Conservation (phyloP, 169 alveolate genomes). For the Nephromyces sp. region DNA sequence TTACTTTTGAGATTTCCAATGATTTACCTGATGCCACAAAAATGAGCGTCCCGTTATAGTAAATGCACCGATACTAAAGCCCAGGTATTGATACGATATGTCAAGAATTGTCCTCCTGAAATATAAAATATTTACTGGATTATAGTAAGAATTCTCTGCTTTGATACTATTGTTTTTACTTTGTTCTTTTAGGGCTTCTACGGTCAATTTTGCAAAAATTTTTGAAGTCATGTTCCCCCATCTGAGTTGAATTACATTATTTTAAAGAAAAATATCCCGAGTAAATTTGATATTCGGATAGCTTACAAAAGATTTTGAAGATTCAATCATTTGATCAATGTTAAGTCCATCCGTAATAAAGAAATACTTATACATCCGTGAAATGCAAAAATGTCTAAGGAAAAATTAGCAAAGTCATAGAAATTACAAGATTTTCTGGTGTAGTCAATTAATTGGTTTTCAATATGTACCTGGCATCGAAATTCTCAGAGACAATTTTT, state of each 20-base stretch:
- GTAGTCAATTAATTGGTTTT: background rate
- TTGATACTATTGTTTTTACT: background rate
- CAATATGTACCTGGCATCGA: conserved; percentile 63
- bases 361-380: conserved; percentile 72
- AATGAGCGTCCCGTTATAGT: conserved; percentile 28
- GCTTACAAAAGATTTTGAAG: conserved; percentile 33
- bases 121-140: no score
- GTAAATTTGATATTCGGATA: conserved; percentile 17
- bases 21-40: conserved; percentile 26
- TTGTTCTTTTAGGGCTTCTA: background rate
- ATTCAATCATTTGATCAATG: conserved; percentile 40
- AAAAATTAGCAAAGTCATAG: conserved; percentile 26
- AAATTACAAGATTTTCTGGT: conserved; percentile 1
- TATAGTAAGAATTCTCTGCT: no score
- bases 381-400: conserved; percentile 62
- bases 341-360: conserved; percentile 53
- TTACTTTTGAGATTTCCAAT: no score
- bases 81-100: background rate
- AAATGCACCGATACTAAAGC: conserved; percentile 1
- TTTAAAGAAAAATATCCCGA: background rate
- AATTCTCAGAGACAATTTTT: conserved; percentile 55
- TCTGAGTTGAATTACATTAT: conserved; percentile 1
- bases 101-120: conserved; percentile 16
- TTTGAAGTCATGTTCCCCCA: conserved; percentile 76
- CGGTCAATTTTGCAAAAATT: conserved; percentile 72